Evolutionary conservation across 2,329 filamentous ascomycete genomes (phyloP), one percentile per base, ranked within the genome.

Genomic region (Aspergillus sp.): DNA sequence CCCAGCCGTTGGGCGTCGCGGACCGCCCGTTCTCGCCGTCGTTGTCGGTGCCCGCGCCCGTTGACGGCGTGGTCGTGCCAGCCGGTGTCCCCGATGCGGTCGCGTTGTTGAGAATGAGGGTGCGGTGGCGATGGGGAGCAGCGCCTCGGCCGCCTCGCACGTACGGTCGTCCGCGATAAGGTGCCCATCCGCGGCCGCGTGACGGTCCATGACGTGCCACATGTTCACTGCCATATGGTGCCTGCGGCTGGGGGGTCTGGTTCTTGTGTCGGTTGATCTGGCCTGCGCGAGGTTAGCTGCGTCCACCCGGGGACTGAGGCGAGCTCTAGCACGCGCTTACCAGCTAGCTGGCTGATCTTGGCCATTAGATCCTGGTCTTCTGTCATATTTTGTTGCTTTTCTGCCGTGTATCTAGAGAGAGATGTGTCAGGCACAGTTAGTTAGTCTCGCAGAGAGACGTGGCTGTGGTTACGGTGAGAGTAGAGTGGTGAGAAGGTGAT

Each of bases 181-280:
- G 73, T 36, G 73, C 70, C 68, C 73, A 75, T 40, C 73, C 73
- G 45, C 71, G 63, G 35, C 55, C 62, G 45, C 63, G 68, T 50
- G 65, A 55, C 20, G 67, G 54, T 22, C 59, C 45, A 54, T 67
- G 62, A 45, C 66, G 66, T 47, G 66, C 61, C 19, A 65, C 65
- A 50, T 68, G 55, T 32, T 63, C 52, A 16, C 50, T 51, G 41
- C 50, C 55, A 11, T 61, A 61, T 1, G 63, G 35, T 26, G 60
- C 50, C n/a, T 60, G 49, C 5, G 57, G 45, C 9, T 65, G 62
- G 2, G 62, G 49, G 6, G 49, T 52, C 54, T 86, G 81, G 57
- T 82, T 88, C 70, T 89, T 91, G 74, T 89, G 86, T 48, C 85
- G 83, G 68, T 91, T 91, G 67, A 94, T 93, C 72, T 89, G 86